phyloP scores from a whole-genome alignment of 352 stramenopile genomes.

The Aphanomyces euteiches region DNA sequence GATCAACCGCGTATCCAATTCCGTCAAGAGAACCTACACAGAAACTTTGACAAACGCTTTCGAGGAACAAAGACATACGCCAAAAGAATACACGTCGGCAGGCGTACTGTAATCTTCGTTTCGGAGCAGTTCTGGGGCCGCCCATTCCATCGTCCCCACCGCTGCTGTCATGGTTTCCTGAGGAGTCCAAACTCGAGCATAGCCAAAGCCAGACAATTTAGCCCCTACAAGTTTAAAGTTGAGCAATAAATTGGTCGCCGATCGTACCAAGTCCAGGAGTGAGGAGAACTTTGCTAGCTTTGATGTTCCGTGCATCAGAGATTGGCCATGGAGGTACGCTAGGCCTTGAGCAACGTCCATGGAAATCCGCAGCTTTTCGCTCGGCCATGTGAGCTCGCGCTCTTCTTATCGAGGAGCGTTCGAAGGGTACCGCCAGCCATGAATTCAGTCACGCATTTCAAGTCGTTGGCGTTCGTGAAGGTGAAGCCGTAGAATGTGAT shows the following conservation, averaged over 20 bases:
- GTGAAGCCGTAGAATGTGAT: slow-evolving; percentile 30
- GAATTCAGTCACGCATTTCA: slow-evolving; percentile 38
- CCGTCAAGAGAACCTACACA: slow-evolving; percentile 26
- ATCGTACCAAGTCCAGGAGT: slow-evolving; percentile 29
- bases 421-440: slow-evolving; percentile 33
- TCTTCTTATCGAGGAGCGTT: slow-evolving; percentile 22
- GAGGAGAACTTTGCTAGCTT: slow-evolving; percentile 55
- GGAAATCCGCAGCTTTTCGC: slow-evolving; percentile 43
- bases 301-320: slow-evolving; percentile 57
- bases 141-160: slow-evolving; percentile 29
- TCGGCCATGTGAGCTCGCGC: slow-evolving; percentile 20
- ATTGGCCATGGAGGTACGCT: slow-evolving; percentile 50
- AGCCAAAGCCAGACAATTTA: slow-evolving; percentile 30
- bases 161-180: slow-evolving; percentile 28
- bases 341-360: slow-evolving; percentile 51
- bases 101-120: slow-evolving; percentile 30
- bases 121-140: slow-evolving; percentile 27
- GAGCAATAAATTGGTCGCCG: background rate
- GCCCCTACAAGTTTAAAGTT: background rate
- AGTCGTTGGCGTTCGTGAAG: slow-evolving; percentile 25
- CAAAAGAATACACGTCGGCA: slow-evolving; percentile 27
- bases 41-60: background rate
- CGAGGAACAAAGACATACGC: slow-evolving; percentile 4
- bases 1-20: slow-evolving; percentile 27
- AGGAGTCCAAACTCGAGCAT: slow-evolving; percentile 18